These are phyloP conservation scores for Dionaea muscipula DNA, from an alignment of 179 eudicot species.

Conservation along the genomic window DNA sequence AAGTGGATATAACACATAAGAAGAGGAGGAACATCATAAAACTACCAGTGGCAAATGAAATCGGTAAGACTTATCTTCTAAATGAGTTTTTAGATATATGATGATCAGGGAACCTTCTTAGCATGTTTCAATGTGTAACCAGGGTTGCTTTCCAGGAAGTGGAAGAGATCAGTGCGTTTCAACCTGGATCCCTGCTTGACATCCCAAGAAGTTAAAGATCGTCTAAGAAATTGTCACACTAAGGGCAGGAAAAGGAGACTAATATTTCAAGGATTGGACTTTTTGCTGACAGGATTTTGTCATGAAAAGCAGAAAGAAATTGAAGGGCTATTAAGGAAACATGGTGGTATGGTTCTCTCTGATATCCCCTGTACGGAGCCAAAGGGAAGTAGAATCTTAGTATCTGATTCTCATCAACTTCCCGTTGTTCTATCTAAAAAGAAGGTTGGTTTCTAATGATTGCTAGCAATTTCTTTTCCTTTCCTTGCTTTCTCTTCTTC, in stretches of 20 bases:
- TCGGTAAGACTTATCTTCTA: constrained; percentile 20
- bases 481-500: background rate
- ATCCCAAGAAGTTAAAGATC: constrained; percentile 38
- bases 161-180: constrained; percentile 19
- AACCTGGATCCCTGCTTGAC: constrained; percentile 19
- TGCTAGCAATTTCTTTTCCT: background rate
- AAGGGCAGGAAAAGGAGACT: constrained; percentile 28
- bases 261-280: constrained; percentile 54
- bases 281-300: constrained; percentile 74
- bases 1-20: constrained; percentile 16
- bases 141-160: constrained; percentile 31
- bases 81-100: background rate
- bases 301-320: constrained; percentile 51
- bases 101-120: background rate
- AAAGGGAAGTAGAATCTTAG: constrained; percentile 35
- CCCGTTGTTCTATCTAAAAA: constrained; percentile 57
- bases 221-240: constrained; percentile 22
- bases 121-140: constrained; percentile 1
- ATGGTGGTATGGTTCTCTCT: constrained; percentile 69
- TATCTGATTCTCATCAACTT: constrained; percentile 32
- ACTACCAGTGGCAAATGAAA: constrained; percentile 13
- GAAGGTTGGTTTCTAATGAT: constrained; percentile 34
- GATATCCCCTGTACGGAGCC: constrained; percentile 50
- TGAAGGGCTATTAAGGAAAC: constrained; percentile 44
- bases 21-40: constrained; percentile 19